Percentiles rank a stretch among this genome's conserved stretches.
Conservation (phyloP, 140 eudicot genomes). For the Senecio squalidus region DNA sequence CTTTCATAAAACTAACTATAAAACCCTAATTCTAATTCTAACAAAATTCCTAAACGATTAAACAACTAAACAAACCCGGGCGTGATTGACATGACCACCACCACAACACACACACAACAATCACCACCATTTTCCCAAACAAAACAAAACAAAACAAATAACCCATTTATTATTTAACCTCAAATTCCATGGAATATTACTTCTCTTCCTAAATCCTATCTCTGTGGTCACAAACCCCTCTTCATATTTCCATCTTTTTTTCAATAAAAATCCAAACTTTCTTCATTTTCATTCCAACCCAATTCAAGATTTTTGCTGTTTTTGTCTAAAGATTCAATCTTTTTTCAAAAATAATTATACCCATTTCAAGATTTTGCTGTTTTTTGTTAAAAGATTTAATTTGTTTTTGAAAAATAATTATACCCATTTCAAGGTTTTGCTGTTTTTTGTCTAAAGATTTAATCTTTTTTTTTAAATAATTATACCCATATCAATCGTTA, state of each 20-base stretch:
- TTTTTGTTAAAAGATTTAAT: conserved; percentile 16
- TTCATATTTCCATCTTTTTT: conserved; percentile 17
- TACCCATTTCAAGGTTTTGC: neutral
- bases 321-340: conserved; percentile 10
- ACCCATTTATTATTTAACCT: neutral
- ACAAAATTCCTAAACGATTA: conserved; percentile 13
- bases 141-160: neutral
- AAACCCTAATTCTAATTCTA: neutral
- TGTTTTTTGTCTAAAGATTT: too few relatives aligned
- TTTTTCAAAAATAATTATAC: conserved; percentile 1
- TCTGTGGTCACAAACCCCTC: conserved; percentile 38
- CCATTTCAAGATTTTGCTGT: conserved; percentile 12
- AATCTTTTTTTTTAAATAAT: too few relatives aligned
- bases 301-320: neutral
- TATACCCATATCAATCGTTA: too few relatives aligned
- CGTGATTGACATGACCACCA: conserved; percentile 32
- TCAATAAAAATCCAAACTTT: conserved; percentile 10
- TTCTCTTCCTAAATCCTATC: conserved; percentile 30
- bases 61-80: conserved; percentile 23
- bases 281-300: conserved; percentile 21
- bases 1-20: neutral
- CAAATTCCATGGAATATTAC: conserved; percentile 30
- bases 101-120: conserved; percentile 19
- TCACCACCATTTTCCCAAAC: conserved; percentile 28
- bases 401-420: neutral